Percentiles rank a stretch among this genome's conserved stretches.
These are phyloP conservation scores for Pterocarpus santalinus DNA, from an alignment of 306 rosid species.

Conservation along the genomic window DNA sequence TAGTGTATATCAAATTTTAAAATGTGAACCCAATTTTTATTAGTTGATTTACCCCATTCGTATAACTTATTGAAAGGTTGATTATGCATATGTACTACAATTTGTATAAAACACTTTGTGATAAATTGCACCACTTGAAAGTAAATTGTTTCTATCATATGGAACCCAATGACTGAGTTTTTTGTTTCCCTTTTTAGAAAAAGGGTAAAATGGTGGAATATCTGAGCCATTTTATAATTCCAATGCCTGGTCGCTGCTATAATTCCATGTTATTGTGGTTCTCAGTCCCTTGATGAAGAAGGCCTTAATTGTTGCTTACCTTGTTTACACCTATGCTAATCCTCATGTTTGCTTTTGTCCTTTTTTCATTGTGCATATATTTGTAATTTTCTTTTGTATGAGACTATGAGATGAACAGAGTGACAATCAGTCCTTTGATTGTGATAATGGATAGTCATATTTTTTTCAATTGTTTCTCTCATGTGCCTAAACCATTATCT, in stretches of 20 bases:
- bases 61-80: background rate
- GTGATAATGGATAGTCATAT: background rate
- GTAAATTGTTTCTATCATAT: background rate
- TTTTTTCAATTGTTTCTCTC: background rate
- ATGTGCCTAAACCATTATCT: conserved; percentile 45
- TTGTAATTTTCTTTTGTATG: conserved; percentile 3
- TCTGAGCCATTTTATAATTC: background rate
- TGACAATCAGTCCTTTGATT: background rate
- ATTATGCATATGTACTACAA: background rate
- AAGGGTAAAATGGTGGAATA: background rate
- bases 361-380: conserved; percentile 5
- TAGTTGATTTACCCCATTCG: background rate
- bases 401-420: background rate
- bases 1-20: background rate
- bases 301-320: background rate
- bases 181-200: background rate
- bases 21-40: background rate
- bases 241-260: conserved; percentile 1
- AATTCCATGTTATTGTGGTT: background rate
- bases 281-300: conserved; percentile 4
- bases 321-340: background rate
- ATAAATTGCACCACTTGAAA: background rate
- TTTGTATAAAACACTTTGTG: background rate
- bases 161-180: too few relatives aligned
- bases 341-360: background rate